Base-by-base conservation (phyloP, 306 rosid genomes). In the Cotoneaster glaucophyllus region DNA sequence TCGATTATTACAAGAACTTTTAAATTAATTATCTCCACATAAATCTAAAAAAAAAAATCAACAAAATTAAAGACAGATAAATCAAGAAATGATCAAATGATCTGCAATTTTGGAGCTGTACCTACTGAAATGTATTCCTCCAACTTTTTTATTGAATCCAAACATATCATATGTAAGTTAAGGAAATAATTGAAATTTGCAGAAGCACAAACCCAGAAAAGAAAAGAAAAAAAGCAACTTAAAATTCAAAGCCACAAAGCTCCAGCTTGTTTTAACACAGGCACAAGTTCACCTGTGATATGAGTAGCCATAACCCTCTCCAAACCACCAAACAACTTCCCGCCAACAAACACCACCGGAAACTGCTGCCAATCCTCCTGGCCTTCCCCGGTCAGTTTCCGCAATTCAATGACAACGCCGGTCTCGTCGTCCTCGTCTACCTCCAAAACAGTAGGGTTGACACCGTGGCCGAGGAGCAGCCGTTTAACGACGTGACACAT, bases 211-310 rank as follows among this genome's bases (percentile, higher is more conserved):
- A 17, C 6, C 21, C 21, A 5, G 4, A n/a, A 56, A 54, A 24
- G 45, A 19, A 66, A 3, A 56, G 2, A 56, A 65, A 14, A 28
- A 15, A 44, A 61, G 6, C 1, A 25, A 34, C 29, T 48, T 2
- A 5, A n/a, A 2, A 12, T 13, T 89, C 88, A 94, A 74, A 94
- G 98, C 98, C 98, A 94, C 77, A 94, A 75, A 77, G 98, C 98
- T 14, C 98, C 98, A 8, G 97, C 98, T 22, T 90, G 86, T 79
- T 89, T 94, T 14, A 94, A 77, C 24, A 91, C 85, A 17, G 98
- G 98, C 22, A 90, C 88, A 80, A 95, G 78, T 77, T 95, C 98
- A 68, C 96, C 97, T 12, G 98, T 89, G 28, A 95, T 95, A 82
- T 95, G 97, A 56, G 88, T 78, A 19, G 92, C 90, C 93, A 95